Percentiles rank a stretch among this genome's conserved stretches.
phyloP scores from a whole-genome alignment of 352 stramenopile genomes.

The Phytophthora cajani region DNA sequence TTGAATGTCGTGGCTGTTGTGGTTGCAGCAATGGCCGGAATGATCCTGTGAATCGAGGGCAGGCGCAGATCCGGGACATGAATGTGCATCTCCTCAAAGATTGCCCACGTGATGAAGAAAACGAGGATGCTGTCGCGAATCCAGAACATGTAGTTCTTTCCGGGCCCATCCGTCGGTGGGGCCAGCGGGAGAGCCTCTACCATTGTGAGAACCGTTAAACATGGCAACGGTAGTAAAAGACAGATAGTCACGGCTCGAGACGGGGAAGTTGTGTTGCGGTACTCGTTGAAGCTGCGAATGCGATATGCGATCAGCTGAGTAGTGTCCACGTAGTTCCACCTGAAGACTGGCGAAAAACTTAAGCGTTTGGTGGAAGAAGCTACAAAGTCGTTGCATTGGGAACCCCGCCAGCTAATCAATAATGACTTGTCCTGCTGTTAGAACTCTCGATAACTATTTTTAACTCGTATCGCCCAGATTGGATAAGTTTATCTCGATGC shows the following conservation, averaged over 20 bases:
- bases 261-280: background rate
- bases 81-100: background rate
- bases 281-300: background rate
- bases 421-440: too few species aligned
- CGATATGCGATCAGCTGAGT: background rate
- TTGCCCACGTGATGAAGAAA: background rate
- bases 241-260: background rate
- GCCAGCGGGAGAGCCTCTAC: background rate
- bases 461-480: too few species aligned
- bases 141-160: background rate
- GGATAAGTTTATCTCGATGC: too few species aligned
- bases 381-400: background rate
- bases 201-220: background rate
- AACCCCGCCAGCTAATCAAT: too few species aligned
- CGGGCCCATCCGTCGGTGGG: background rate
- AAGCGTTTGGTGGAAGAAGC: background rate
- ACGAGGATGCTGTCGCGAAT: background rate
- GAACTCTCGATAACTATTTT: too few species aligned
- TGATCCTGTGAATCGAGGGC: background rate
- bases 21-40: background rate
- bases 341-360: background rate
- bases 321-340: background rate
- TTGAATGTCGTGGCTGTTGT: background rate
- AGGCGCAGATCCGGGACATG: background rate
- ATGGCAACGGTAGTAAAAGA: background rate